Base-by-base conservation (phyloP, 306 rosid genomes). In the Inga leiocalycina region DNA sequence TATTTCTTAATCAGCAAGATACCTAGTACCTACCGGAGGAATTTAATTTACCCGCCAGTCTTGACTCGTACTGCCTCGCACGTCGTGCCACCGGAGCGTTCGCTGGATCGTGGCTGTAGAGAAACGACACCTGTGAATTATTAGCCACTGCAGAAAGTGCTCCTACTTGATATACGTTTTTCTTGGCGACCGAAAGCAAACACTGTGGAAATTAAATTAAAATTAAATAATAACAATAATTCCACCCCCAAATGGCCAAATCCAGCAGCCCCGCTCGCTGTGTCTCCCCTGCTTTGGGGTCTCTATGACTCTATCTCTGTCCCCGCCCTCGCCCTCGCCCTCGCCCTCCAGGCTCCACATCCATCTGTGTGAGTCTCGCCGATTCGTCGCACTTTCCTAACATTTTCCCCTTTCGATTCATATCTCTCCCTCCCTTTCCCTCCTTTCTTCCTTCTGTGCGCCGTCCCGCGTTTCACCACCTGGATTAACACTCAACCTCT, bases 391-490 rank as follows among this genome's bases (percentile, higher is more conserved):
- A 16, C 44, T 67, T 35, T 16, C 72, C 24, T 35, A 1, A 67
- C 72, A 67, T 39, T 67, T 67, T 16, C 4, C 45, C 24, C 19
- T 35, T 67, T 67, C 72, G 27, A 62, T 62, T 27, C 37, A 14
- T 2, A 62, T 62, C 69, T 3, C 19, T 3, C 17, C 39, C 37
- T 24, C 43, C 39, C 69, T 27, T 27, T n/a, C 39, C 3, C 37
- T 9, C 13, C 27, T 27, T 27, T 27, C 39, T 14, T 9, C 19
- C 4, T 62, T 24, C 69, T 27, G 14, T 27, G 14, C 12, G 6
- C 43, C 44, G 17, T 44, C 32, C 73, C 71, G 80, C 30, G 75
- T 76, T 71, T 77, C 83, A 82, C 83, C 85, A 13, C 52, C 74
- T 72, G 66, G 27, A 43, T 17, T 65, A 43, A 5, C 70, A 65